Evolutionary conservation across 2,329 filamentous ascomycete genomes (phyloP).

Genomic region (Diaporthe helianthi): DNA sequence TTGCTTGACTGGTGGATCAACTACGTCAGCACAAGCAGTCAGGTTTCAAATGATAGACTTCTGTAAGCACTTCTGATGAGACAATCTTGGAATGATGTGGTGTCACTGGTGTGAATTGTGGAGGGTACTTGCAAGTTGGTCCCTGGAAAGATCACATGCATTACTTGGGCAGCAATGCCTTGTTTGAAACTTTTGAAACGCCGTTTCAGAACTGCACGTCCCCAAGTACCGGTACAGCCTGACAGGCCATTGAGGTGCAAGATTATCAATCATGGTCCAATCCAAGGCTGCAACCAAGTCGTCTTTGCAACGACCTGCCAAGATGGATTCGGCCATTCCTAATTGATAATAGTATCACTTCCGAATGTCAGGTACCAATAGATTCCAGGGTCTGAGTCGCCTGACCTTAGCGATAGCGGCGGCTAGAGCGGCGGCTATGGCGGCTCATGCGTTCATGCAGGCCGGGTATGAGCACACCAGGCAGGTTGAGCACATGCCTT

Average conservation of each 20-base stretch:
- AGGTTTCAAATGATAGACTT: too few relatives aligned
- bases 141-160: neutral
- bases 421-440: slow-evolving; percentile 13
- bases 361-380: slow-evolving; percentile 2
- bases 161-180: neutral
- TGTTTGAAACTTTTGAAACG: neutral
- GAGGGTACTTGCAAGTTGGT: too few relatives aligned
- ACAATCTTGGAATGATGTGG: too few relatives aligned
- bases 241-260: neutral
- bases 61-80: neutral
- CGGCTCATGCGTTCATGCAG: slow-evolving; percentile 21
- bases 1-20: neutral
- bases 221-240: neutral
- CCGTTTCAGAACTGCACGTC: slow-evolving; percentile 2
- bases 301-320: neutral
- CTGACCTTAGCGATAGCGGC: slow-evolving; percentile 3
- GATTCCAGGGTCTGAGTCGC: neutral
- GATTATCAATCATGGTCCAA: slow-evolving; percentile 9
- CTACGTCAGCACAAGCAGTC: too few relatives aligned
- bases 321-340: neutral
- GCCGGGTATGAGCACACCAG: neutral
- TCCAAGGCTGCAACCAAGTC: neutral
- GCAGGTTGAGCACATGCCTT: neutral
- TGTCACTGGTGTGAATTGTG: neutral
- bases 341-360: slow-evolving; percentile 9